These are phyloP conservation scores for Tarenaya hassleriana DNA, from an alignment of 345 rosid species.

Conservation along the genomic window DNA sequence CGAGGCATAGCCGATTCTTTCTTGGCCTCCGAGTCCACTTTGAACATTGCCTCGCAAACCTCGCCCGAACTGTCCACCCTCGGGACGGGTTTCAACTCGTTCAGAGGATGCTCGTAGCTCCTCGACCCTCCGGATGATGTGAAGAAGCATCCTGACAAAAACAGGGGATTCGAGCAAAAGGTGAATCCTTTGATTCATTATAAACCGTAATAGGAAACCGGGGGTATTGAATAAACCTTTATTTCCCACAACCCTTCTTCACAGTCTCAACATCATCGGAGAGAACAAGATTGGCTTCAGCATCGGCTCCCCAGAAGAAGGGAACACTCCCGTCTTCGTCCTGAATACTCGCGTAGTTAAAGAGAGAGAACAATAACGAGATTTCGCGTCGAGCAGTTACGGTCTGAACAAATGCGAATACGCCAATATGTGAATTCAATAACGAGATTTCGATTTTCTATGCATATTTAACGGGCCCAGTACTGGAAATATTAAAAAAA, in stretches of 20 bases:
- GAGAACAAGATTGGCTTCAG: constrained; percentile 69
- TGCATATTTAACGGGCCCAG: too few species aligned
- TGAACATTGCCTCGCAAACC: constrained; percentile 68
- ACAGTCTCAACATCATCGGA: constrained; percentile 63
- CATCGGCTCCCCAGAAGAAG: constrained; percentile 83
- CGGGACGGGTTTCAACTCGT: constrained; percentile 85
- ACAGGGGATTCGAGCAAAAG: too few species aligned
- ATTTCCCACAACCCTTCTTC: constrained; percentile 83
- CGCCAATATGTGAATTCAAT: too few species aligned
- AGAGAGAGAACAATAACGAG: too few species aligned
- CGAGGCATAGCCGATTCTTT: constrained; percentile 73
- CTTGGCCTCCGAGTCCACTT: constrained; percentile 70
- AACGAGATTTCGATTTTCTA: too few species aligned
- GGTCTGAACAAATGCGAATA: too few species aligned
- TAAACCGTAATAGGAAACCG: too few species aligned
- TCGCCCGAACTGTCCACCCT: constrained; percentile 91
- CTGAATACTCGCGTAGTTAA: too few species aligned
- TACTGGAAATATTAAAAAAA: too few species aligned
- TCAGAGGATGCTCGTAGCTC: constrained; percentile 78
- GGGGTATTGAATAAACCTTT: too few species aligned
- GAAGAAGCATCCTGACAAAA: constrained; percentile 76
- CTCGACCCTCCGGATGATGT: constrained; percentile 83
- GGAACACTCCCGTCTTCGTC: constrained; percentile 86
- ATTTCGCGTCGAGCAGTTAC: too few species aligned
- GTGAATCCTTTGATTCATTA: too few species aligned